Evolutionary conservation across 2,329 filamentous ascomycete genomes (phyloP).

Genomic region (Colletotrichum tropicale): DNA sequence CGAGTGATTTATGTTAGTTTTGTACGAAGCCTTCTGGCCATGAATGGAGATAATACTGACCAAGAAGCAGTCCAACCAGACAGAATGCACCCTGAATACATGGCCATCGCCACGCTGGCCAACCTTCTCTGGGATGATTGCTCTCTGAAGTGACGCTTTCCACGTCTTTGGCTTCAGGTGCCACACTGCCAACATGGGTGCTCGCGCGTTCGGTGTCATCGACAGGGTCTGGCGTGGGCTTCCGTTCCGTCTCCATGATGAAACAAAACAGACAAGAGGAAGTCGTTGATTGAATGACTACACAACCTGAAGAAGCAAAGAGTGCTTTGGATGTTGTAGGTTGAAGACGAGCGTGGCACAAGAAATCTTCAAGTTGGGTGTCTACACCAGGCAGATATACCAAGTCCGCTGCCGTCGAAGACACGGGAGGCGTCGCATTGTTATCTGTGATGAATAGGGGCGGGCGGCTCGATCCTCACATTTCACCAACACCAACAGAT

Average conservation of each 20-base stretch:
- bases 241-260: not conserved
- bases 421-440: not conserved
- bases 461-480: not conserved
- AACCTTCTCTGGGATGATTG: not conserved
- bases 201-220: not conserved
- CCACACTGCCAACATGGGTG: not conserved
- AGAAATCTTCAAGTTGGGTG: not conserved
- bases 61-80: constrained; percentile 1
- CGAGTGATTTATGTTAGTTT: accelerated
- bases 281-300: not conserved
- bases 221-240: not conserved
- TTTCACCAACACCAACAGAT: not conserved
- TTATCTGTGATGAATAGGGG: not conserved
- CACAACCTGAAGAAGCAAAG: not conserved
- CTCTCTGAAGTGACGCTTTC: not conserved
- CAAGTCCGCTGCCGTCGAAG: not conserved
- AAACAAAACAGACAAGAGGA: not conserved
- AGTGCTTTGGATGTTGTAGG: not conserved
- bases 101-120: constrained; percentile 6
- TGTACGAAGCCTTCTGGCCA: not conserved
- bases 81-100: not conserved
- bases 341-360: not conserved
- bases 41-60: not conserved
- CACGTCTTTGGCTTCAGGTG: not conserved
- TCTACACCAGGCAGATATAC: not conserved